Conservation (phyloP, 2,329 filamentous ascomycete genomes). For the Cladosporium austrohemisphaericum region DNA sequence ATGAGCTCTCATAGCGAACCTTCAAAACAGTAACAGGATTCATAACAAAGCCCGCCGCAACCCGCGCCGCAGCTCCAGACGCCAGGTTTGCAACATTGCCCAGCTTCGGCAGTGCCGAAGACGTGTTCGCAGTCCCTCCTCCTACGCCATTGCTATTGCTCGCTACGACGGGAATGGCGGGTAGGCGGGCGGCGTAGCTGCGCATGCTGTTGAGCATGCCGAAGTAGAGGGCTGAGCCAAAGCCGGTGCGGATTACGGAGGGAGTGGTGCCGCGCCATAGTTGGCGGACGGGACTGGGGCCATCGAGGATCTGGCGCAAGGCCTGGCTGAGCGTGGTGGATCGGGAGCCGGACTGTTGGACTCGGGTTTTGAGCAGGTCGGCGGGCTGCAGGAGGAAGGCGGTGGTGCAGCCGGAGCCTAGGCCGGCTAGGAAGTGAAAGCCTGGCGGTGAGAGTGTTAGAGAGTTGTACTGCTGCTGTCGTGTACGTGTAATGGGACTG, state of each 20-base stretch:
- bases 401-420: slow-evolving; percentile 81
- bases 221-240: slow-evolving; percentile 93
- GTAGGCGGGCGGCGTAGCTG: slow-evolving; percentile 38
- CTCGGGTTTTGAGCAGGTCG: slow-evolving; percentile 92
- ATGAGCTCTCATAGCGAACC: slow-evolving; percentile 85
- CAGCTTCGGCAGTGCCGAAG: slow-evolving; percentile 75
- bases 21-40: slow-evolving; percentile 98
- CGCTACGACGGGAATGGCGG: slow-evolving; percentile 20
- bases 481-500: no score
- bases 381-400: slow-evolving; percentile 90
- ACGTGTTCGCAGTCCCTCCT: slow-evolving; percentile 35
- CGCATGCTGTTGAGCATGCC: slow-evolving; percentile 67
- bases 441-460: slow-evolving; percentile 41
- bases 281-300: slow-evolving; percentile 62
- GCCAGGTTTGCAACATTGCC: slow-evolving; percentile 80
- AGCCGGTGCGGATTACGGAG: slow-evolving; percentile 86
- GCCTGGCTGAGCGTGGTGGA: slow-evolving; percentile 62
- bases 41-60: slow-evolving; percentile 81
- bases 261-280: slow-evolving; percentile 93
- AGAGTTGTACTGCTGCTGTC: not conserved
- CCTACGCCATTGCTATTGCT: slow-evolving; percentile 8
- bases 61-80: slow-evolving; percentile 78
- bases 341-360: slow-evolving; percentile 77
- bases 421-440: slow-evolving; percentile 84
- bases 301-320: slow-evolving; percentile 65